phyloP scores from a whole-genome alignment of 2,329 filamentous ascomycete genomes.

The Hypoxylon sp. region DNA sequence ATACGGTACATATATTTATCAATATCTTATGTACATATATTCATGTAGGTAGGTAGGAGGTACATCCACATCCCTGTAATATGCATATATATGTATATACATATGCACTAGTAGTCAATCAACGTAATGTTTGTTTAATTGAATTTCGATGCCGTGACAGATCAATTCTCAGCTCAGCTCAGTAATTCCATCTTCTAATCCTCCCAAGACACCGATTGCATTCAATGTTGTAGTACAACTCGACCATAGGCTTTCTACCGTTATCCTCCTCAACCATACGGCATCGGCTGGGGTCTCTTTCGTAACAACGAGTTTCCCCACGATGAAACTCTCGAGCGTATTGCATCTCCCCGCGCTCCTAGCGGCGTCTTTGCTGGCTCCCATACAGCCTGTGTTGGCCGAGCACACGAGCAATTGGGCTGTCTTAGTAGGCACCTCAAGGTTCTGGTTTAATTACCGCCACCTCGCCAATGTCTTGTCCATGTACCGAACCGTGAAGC shows the following conservation, averaged over 20 bases:
- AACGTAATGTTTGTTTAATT: constrained; percentile 26
- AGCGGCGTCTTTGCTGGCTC: constrained; percentile 63
- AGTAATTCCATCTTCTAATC: constrained; percentile 11
- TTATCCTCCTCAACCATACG: background rate
- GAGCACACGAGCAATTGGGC: constrained; percentile 99
- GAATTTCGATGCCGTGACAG: constrained; percentile 31
- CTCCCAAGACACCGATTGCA: constrained; percentile 2
- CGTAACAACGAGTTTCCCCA: constrained; percentile 22
- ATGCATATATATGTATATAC: too few species aligned
- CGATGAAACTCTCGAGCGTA: constrained; percentile 67
- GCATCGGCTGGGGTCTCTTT: background rate
- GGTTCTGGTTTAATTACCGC: constrained; percentile 99
- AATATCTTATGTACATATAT: background rate
- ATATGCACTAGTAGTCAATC: too few species aligned
- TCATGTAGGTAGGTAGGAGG: background rate
- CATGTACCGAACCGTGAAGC: constrained; percentile 97
- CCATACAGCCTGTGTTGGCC: constrained; percentile 64
- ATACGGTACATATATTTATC: background rate
- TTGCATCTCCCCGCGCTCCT: constrained; percentile 64
- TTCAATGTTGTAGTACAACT: background rate
- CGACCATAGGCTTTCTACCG: constrained; percentile 15
- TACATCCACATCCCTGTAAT: background rate
- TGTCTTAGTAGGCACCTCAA: constrained; percentile 96
- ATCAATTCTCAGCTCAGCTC: constrained; percentile 17
- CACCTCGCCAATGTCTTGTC: constrained; percentile 98